phyloP scores from a whole-genome alignment of 228 moss, liverwort and hornwort genomes.

The Sphagnum fallax region DNA sequence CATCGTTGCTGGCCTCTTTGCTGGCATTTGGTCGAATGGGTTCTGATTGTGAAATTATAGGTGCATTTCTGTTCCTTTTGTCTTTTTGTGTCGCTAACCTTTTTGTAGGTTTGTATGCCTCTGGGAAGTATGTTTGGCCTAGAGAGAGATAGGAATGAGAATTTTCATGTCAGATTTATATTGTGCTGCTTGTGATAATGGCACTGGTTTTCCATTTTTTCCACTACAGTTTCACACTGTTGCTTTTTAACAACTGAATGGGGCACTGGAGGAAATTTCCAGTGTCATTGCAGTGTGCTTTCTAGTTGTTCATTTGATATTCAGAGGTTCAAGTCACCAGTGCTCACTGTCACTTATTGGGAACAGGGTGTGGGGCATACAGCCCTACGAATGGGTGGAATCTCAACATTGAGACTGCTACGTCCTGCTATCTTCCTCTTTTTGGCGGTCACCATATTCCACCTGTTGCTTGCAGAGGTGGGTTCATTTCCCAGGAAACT shows the following conservation, averaged over 20 bases:
- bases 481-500: not conserved
- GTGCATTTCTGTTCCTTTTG: constrained; percentile 4
- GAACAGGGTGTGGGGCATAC: not conserved
- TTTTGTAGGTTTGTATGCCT: not conserved
- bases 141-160: too few species aligned
- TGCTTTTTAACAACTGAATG: too few species aligned
- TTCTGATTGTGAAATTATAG: constrained; percentile 27
- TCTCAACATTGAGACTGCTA: constrained; percentile 23
- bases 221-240: too few species aligned
- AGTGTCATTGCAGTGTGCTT: too few species aligned
- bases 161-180: too few species aligned
- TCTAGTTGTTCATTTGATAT: too few species aligned
- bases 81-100: not conserved
- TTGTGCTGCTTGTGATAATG: too few species aligned
- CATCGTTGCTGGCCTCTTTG: constrained; percentile 32
- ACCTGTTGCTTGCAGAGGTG: constrained; percentile 46
- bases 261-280: too few species aligned
- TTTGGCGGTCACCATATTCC: constrained; percentile 21
- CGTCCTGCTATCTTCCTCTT: constrained; percentile 26
- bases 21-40: constrained; percentile 41
- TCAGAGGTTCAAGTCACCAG: too few species aligned
- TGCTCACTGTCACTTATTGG: too few species aligned
- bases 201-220: too few species aligned
- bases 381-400: constrained; percentile 31
- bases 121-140: too few species aligned